phyloP scores from a whole-genome alignment of 176 grass and related monocot species.

The Eragrostis curvula region DNA sequence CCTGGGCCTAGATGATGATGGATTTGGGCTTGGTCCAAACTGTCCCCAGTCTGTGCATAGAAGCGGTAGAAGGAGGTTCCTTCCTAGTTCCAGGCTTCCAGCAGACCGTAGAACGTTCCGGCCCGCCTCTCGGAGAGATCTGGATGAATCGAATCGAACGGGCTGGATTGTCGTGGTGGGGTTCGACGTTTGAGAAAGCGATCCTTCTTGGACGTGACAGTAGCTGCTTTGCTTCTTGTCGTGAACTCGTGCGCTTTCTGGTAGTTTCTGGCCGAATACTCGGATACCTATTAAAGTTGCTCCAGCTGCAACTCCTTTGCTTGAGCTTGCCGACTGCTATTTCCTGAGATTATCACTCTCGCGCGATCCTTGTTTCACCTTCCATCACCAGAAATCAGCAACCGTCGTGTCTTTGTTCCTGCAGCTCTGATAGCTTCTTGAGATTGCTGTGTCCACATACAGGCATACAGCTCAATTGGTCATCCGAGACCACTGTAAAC shows the following conservation, averaged over 20 bases:
- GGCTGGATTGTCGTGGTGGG: slow-evolving; percentile 6
- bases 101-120: slow-evolving; percentile 18
- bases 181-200: background rate
- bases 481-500: background rate
- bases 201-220: background rate
- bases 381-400: background rate
- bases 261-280: slow-evolving; percentile 31
- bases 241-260: slow-evolving; percentile 2
- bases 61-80: too few relatives aligned
- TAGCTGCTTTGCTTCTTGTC: background rate
- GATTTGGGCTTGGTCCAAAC: too few relatives aligned
- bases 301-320: background rate
- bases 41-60: too few relatives aligned
- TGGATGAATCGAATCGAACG: background rate
- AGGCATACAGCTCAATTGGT: too few relatives aligned
- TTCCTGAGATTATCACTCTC: background rate
- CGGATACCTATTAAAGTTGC: background rate
- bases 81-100: too few relatives aligned
- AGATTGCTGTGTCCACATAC: background rate
- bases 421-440: background rate
- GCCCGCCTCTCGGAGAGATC: background rate
- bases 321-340: background rate
- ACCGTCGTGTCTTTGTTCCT: background rate
- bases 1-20: too few relatives aligned
- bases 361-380: background rate